A percentile compares a stretch with the other conserved stretches of the same genome.
phyloP scores from a whole-genome alignment of 2,329 filamentous ascomycete genomes.

The Apiospora koreana region DNA sequence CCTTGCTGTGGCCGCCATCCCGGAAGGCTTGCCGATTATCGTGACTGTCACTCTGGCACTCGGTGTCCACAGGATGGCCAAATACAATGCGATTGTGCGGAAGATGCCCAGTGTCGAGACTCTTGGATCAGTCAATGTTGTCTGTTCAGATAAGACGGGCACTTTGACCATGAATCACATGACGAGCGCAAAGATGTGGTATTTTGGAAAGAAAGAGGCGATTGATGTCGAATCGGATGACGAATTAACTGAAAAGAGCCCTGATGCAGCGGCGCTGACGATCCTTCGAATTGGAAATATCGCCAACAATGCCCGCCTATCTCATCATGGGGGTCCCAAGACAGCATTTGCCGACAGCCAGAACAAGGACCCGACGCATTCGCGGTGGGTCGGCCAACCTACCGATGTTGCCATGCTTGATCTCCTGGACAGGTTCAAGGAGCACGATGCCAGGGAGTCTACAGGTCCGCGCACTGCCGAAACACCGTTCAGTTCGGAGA shows the following conservation, averaged over 20 bases:
- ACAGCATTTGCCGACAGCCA: slow-evolving; percentile 86
- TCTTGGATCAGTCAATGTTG: slow-evolving; percentile 97
- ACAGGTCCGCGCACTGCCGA: slow-evolving; percentile 82
- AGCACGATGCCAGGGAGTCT: slow-evolving; percentile 86
- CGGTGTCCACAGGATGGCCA: slow-evolving; percentile 95
- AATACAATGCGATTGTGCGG: slow-evolving; percentile 90
- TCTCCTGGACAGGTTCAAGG: slow-evolving; percentile 84
- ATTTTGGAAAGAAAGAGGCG: slow-evolving; percentile 68
- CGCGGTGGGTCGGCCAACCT: slow-evolving; percentile 93
- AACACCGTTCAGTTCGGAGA: slow-evolving; percentile 93
- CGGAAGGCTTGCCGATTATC: slow-evolving; percentile 94
- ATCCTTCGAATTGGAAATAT: slow-evolving; percentile 93
- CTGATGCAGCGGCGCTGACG: slow-evolving; percentile 73
- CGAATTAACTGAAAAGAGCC: slow-evolving; percentile 55
- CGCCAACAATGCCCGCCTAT: slow-evolving; percentile 88
- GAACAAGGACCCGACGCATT: slow-evolving; percentile 66
- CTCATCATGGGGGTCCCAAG: slow-evolving; percentile 70
- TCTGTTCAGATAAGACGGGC: slow-evolving; percentile 97
- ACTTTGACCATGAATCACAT: slow-evolving; percentile 98
- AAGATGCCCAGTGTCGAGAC: slow-evolving; percentile 97
- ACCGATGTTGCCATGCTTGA: slow-evolving; percentile 98
- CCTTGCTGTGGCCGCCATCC: slow-evolving; percentile 88
- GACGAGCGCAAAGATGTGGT: slow-evolving; percentile 97
- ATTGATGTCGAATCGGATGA: slow-evolving; percentile 57
- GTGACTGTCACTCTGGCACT: slow-evolving; percentile 95